Evolutionary conservation across 1,284 basidiomycete species (phyloP).

Genomic region (Ceratobasidium sp.): DNA sequence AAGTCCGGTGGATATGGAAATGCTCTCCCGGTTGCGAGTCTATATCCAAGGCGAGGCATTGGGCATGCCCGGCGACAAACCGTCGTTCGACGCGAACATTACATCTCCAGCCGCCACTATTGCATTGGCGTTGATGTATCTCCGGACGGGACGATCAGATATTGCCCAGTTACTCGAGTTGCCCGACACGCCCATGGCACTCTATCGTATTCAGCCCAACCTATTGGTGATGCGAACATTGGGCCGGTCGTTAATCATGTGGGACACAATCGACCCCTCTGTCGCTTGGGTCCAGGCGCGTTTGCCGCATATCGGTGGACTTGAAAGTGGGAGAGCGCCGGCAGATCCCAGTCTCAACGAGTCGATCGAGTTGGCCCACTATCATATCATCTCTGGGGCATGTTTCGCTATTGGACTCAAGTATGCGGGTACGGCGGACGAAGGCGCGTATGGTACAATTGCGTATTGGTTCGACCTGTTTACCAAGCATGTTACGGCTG

Average conservation of each 20-base stretch:
- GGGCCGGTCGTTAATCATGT: constrained; percentile 84
- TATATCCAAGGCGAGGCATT: constrained; percentile 73
- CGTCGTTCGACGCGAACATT: constrained; percentile 78
- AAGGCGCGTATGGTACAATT: constrained; percentile 83
- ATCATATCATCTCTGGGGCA: constrained; percentile 86
- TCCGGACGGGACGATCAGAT: constrained; percentile 82
- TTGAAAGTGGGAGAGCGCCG: constrained; percentile 58
- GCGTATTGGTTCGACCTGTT: constrained; percentile 83
- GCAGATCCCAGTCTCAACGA: constrained; percentile 68
- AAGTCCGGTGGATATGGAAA: constrained; percentile 70
- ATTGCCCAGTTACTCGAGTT: constrained; percentile 84
- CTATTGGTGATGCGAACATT: constrained; percentile 84
- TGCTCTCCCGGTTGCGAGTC: constrained; percentile 69
- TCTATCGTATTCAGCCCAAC: constrained; percentile 88
- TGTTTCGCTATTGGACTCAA: constrained; percentile 93
- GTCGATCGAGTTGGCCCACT: constrained; percentile 82
- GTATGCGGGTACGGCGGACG: constrained; percentile 89
- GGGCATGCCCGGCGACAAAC: constrained; percentile 42
- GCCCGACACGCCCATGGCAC: constrained; percentile 76
- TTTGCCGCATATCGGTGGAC: constrained; percentile 70
- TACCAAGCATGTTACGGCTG: constrained; percentile 50
- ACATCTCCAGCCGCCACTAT: constrained; percentile 91
- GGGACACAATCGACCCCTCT: constrained; percentile 77
- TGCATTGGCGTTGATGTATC: constrained; percentile 90
- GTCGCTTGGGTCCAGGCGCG: constrained; percentile 79